phyloP scores from a whole-genome alignment of 108 stramenopile genomes.

The Hondaea fermentalgiana region DNA sequence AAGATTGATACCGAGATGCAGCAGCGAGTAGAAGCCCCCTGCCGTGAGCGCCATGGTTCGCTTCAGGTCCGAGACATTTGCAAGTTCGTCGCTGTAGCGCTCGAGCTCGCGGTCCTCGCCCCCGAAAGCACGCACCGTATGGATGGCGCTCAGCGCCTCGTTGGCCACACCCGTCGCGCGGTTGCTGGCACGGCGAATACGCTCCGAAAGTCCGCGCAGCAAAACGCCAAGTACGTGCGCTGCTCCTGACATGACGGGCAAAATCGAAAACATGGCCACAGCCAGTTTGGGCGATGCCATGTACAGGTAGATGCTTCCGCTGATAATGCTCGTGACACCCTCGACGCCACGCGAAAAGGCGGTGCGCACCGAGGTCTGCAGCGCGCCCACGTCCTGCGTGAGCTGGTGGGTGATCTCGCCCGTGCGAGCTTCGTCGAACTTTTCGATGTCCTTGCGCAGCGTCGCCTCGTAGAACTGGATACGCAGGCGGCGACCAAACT shows the following conservation, averaged over 20 bases:
- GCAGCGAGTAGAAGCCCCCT: not conserved
- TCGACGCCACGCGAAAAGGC: slow-evolving; percentile 10
- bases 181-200: not conserved
- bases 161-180: not conserved
- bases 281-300: slow-evolving; percentile 13
- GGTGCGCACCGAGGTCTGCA: not conserved
- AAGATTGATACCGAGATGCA: not conserved
- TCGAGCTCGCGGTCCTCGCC: not conserved
- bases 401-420: slow-evolving; percentile 5
- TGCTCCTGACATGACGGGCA: slow-evolving; percentile 11
- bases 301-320: not conserved
- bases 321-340: not conserved
- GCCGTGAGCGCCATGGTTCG: not conserved
- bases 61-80: not conserved
- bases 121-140: not conserved
- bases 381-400: not conserved
- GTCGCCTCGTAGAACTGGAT: not conserved
- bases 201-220: not conserved
- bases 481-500: not conserved
- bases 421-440: not conserved
- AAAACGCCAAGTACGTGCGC: not conserved
- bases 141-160: not conserved
- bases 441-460: slow-evolving; percentile 7
- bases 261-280: not conserved
- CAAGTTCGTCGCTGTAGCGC: not conserved